phyloP scores from a whole-genome alignment of 139 green algal genomes.

The Astrephomene gubernaculifera region DNA sequence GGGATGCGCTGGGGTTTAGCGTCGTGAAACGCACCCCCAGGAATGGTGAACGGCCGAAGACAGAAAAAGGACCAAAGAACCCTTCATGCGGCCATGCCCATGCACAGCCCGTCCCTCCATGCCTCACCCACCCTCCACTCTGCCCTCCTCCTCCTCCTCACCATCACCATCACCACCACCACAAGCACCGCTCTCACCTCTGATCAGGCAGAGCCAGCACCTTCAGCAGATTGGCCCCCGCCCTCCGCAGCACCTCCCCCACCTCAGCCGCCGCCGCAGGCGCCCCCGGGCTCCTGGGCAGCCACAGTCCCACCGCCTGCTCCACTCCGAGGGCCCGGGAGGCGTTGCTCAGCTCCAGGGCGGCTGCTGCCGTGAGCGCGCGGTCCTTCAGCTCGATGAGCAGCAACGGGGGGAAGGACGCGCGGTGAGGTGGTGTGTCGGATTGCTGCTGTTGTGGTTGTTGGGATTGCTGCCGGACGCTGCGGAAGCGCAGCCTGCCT shows the following conservation, averaged over 20 bases:
- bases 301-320: conserved; percentile 11
- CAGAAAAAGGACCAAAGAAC: no score
- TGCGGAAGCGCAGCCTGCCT: not conserved
- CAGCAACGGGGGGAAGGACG: conserved; percentile 7
- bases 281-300: not conserved
- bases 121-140: not conserved
- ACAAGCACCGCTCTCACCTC: not conserved
- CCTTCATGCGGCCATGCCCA: no score
- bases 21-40: not conserved
- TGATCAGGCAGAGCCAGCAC: conserved; percentile 16
- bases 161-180: not conserved
- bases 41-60: no score
- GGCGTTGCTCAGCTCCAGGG: not conserved
- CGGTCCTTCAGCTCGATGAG: conserved; percentile 23
- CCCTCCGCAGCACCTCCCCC: not conserved
- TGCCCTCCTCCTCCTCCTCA: not conserved
- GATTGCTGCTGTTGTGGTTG: not conserved
- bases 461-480: not conserved
- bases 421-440: not conserved
- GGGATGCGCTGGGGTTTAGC: no score
- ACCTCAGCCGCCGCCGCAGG: not conserved
- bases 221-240: not conserved
- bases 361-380: not conserved
- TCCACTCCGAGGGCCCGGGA: not conserved
- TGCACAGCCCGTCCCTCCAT: no score